Evolutionary conservation across 2,329 filamentous ascomycete species (phyloP), one percentile per base, ranked within the genome.

Genomic region (Sarocladiaceae sp.): DNA sequence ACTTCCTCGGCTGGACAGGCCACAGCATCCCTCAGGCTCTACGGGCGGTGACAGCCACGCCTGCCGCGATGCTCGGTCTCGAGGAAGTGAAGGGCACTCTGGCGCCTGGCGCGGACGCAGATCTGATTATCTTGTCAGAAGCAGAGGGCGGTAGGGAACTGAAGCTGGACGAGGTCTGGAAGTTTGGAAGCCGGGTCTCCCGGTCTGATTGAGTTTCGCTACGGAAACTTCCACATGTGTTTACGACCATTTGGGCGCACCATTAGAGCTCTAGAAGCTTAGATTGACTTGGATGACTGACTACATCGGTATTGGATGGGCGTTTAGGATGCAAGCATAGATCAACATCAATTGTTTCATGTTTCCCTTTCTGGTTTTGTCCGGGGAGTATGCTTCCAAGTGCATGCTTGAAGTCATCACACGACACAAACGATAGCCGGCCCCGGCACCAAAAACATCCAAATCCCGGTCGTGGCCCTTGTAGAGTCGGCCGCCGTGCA

Each of bases 1-100:
- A 94, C 67, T 92, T 94, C 66, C 74, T 90, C 59, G 79, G 78
- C 54, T 93, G 86, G 85, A 85, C 85, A 1, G 86, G 85, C 13
- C 79, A 82, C 4, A 77, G 76, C 31, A 77, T 92, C 31, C 81
- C 87, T 0, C 78, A 85, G 62, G 88, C 86, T 1, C 69, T 94
- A 42, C 80, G 79, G 56, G 80, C 87, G 8, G 89, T 92, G 26
- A 94, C 90, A 1, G 74, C 79, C 29, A 91, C 88, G 1, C 90
- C 90, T 1, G 88, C 90, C 1, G 78, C 76, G 46, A 90, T 94
- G 87, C 71, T 94, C 17, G 86, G 86, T 1, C 62, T 92, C 37
- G 69, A 82, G 49, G 76, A 74, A 11, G 66, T 78, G 48, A 94
- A 94, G 68, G 90, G 90, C 0, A 76, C 72, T 13, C 68, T 88